These are phyloP conservation scores for Ceratocystiopsis sp. DNA, from an alignment of 2,329 filamentous ascomycete species.

Conservation along the genomic window DNA sequence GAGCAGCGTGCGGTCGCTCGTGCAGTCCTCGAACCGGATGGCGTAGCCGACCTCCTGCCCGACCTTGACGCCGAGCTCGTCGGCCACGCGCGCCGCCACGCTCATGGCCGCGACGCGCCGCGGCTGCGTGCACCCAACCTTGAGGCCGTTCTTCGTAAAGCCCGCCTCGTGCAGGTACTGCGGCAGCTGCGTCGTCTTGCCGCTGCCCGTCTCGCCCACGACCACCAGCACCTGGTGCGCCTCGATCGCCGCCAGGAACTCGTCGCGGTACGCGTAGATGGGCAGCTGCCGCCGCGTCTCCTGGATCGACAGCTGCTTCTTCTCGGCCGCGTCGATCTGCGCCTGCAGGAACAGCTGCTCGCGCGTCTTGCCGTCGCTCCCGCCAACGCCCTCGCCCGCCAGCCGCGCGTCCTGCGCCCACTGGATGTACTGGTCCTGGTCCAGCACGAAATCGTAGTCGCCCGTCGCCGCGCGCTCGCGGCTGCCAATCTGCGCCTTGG, in stretches of 20 bases:
- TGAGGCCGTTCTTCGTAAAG: conserved; percentile 67
- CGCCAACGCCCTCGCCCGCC: conserved; percentile 47
- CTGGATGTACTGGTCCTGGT: conserved; percentile 73
- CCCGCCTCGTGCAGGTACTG: conserved; percentile 89
- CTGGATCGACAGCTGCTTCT: conserved; percentile 74
- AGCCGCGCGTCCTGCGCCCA: conserved; percentile 62
- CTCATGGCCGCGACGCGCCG: conserved; percentile 94
- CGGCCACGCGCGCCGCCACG: conserved; percentile 86
- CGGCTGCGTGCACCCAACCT: conserved; percentile 86
- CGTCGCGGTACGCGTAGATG: conserved; percentile 73
- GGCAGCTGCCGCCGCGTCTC: conserved; percentile 82
- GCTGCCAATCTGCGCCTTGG: conserved; percentile 67
- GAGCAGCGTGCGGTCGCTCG: conserved; percentile 75
- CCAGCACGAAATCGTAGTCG: conserved; percentile 86
- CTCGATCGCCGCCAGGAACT: conserved; percentile 73
- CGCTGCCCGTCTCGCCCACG: conserved; percentile 85
- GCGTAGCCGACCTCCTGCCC: conserved; percentile 88
- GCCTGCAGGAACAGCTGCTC: conserved; percentile 66
- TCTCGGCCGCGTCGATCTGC: conserved; percentile 75
- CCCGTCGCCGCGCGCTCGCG: conserved; percentile 52
- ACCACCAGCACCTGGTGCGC: conserved; percentile 80
- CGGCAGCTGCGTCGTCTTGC: conserved; percentile 89
- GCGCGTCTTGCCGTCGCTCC: conserved; percentile 51
- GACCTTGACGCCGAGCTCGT: conserved; percentile 80
- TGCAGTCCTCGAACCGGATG: conserved; percentile 88